These are phyloP conservation scores for Beta lomatogona DNA, from an alignment of 179 eudicot species.

Conservation along the genomic window DNA sequence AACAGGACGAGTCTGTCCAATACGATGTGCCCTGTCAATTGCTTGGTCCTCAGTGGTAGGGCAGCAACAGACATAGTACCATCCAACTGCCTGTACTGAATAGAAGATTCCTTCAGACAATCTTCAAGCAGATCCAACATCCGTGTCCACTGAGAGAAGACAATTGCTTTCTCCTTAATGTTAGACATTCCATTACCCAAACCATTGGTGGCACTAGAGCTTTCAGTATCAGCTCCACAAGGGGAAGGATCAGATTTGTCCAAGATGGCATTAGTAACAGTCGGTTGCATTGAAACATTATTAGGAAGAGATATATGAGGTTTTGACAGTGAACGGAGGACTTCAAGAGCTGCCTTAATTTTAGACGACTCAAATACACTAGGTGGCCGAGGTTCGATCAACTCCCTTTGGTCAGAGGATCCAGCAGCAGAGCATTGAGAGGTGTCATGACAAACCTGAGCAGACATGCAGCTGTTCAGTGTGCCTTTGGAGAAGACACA, in stretches of 20 bases:
- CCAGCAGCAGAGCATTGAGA: constrained; percentile 37
- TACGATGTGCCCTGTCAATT: constrained; percentile 95
- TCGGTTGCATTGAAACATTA: constrained; percentile 24
- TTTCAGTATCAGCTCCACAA: constrained; percentile 4
- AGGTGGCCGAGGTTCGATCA: constrained; percentile 28
- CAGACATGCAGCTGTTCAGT: constrained; percentile 53
- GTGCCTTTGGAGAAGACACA: constrained; percentile 63
- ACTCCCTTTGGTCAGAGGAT: constrained; percentile 32
- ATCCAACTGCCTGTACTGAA: constrained; percentile 83
- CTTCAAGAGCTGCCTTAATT: constrained; percentile 72
- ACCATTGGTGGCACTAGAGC: constrained; percentile 22
- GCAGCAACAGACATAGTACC: constrained; percentile 94
- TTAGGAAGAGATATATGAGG: constrained; percentile 31
- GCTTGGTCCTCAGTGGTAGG: constrained; percentile 99
- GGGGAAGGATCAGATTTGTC: constrained; percentile 20
- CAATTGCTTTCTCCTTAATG: constrained; percentile 82
- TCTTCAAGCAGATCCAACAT: constrained; percentile 96
- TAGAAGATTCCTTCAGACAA: constrained; percentile 64
- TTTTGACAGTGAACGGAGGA: constrained; percentile 59
- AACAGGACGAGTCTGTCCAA: constrained; percentile 98
- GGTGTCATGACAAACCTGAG: constrained; percentile 29
- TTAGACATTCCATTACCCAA: constrained; percentile 32
- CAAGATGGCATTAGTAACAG: constrained; percentile 22
- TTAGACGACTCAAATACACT: constrained; percentile 69
- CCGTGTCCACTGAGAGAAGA: constrained; percentile 98